Conservation (phyloP, 805 yeast species). For the Starmera pachycereana region DNA sequence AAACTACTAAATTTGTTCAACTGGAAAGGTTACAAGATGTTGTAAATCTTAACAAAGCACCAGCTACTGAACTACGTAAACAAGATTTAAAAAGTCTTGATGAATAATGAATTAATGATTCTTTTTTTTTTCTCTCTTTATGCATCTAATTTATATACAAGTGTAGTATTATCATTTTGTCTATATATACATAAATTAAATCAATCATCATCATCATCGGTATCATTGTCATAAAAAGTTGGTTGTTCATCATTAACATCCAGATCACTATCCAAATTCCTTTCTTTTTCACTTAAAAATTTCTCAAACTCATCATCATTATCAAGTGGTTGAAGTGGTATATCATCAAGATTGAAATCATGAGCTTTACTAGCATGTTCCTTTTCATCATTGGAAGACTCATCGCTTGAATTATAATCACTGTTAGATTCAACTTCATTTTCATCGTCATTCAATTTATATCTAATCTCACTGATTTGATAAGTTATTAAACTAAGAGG, state of each 20-base stretch:
- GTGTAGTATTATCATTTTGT: not conserved
- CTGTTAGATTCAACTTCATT: not conserved
- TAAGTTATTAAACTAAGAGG: constrained; percentile 11
- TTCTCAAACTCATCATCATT: not conserved
- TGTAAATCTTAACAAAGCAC: not conserved
- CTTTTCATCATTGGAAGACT: not conserved
- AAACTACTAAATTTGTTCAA: not conserved
- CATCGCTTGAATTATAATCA: not conserved
- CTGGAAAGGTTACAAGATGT: not conserved
- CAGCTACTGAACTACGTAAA: not conserved
- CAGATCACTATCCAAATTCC: constrained; percentile 1
- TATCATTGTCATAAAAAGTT: not conserved
- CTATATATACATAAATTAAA: not conserved
- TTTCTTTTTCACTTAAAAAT: not conserved
- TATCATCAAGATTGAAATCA: not conserved
- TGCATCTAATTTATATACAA: not conserved
- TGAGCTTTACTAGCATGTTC: not conserved
- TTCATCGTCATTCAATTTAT: constrained; percentile 1
- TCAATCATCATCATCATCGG: not conserved
- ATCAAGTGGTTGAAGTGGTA: not conserved
- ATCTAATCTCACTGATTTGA: constrained; percentile 8
- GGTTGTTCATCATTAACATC: constrained; percentile 1
- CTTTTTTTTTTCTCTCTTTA: not conserved
- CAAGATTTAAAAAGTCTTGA: not conserved
- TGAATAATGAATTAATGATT: not conserved